These are phyloP conservation scores for Cenococcum geophilum DNA, from an alignment of 495 filamentous ascomycete genomes.

Conservation along the genomic window DNA sequence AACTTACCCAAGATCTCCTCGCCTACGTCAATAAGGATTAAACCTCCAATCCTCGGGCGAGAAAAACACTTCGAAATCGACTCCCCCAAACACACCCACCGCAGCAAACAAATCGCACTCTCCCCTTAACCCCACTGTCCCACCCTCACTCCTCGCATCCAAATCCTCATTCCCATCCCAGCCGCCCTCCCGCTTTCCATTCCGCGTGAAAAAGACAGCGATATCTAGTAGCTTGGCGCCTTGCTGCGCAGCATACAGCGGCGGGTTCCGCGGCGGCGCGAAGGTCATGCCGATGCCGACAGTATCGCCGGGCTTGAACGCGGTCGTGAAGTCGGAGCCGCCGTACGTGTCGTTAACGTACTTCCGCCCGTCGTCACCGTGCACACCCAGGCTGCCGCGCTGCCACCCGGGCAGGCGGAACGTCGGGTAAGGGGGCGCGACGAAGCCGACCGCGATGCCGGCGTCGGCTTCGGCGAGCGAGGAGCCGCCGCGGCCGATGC, in stretches of 20 bases:
- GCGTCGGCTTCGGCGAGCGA: conserved; percentile 46
- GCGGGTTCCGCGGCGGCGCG: conserved; percentile 35
- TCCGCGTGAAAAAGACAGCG: conserved; percentile 71
- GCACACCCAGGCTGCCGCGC: conserved; percentile 74
- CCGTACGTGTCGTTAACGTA: conserved; percentile 85
- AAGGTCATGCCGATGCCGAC: conserved; percentile 71
- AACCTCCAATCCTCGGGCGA: conserved; percentile 34
- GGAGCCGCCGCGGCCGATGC: conserved; percentile 30
- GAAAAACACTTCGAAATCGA: conserved; percentile 68
- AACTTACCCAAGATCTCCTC: too few relatives aligned
- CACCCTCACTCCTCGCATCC: conserved; percentile 58
- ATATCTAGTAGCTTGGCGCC: conserved; percentile 39
- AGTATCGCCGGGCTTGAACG: conserved; percentile 50
- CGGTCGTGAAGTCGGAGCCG: conserved; percentile 63
- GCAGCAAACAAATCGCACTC: conserved; percentile 74
- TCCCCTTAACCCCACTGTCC: conserved; percentile 68
- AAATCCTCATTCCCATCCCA: conserved; percentile 85
- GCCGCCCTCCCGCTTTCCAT: conserved; percentile 56
- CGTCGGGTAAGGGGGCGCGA: conserved; percentile 73
- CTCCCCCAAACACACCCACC: conserved; percentile 66
- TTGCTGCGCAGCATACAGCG: conserved; percentile 25
- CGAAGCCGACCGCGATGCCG: conserved; percentile 69
- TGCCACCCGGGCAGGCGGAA: conserved; percentile 93
- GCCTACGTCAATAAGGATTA: neutral
- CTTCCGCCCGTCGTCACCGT: conserved; percentile 82